A percentile compares a stretch with the other conserved stretches of the same genome.
Conservation (phyloP, 176 grass and related monocot species). For the Musa acuminata region DNA sequence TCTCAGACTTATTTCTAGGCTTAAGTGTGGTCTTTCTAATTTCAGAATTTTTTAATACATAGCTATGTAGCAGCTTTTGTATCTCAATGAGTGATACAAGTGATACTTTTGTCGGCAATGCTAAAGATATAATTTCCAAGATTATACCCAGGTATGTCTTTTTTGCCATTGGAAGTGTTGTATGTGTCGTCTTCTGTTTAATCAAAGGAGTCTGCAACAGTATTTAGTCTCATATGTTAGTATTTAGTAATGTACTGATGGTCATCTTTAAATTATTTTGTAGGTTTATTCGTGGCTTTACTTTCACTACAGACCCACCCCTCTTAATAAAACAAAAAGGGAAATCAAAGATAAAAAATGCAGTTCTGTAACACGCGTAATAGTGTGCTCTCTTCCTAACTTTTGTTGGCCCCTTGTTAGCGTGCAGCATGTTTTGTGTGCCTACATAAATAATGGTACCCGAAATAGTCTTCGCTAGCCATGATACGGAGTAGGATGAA, state of each 20-base stretch:
- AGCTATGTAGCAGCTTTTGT: slow-evolving; percentile 74
- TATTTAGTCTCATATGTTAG: too few relatives aligned
- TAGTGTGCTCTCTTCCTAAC: not conserved
- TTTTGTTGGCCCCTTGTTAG: not conserved
- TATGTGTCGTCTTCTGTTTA: too few relatives aligned
- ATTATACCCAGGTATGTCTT: slow-evolving; percentile 44
- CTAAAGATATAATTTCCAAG: slow-evolving; percentile 44
- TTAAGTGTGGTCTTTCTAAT: slow-evolving; percentile 23
- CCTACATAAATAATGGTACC: too few relatives aligned
- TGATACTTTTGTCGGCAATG: slow-evolving; percentile 20
- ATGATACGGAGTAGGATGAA: too few relatives aligned
- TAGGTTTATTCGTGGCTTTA: too few relatives aligned
- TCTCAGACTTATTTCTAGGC: slow-evolving; percentile 9
- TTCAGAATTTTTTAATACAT: slow-evolving; percentile 20
- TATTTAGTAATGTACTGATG: too few relatives aligned
- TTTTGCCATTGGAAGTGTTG: too few relatives aligned
- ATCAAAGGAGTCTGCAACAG: too few relatives aligned
- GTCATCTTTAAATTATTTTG: too few relatives aligned
- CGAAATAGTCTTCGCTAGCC: too few relatives aligned
- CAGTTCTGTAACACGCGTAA: not conserved
- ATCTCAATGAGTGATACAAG: slow-evolving; percentile 15
- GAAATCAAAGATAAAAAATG: not conserved
- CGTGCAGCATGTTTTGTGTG: not conserved
- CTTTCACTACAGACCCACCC: too few relatives aligned
- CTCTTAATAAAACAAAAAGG: too few relatives aligned